These are phyloP conservation scores for Albizia julibrissin DNA, from an alignment of 306 rosid genomes.

Conservation along the genomic window DNA sequence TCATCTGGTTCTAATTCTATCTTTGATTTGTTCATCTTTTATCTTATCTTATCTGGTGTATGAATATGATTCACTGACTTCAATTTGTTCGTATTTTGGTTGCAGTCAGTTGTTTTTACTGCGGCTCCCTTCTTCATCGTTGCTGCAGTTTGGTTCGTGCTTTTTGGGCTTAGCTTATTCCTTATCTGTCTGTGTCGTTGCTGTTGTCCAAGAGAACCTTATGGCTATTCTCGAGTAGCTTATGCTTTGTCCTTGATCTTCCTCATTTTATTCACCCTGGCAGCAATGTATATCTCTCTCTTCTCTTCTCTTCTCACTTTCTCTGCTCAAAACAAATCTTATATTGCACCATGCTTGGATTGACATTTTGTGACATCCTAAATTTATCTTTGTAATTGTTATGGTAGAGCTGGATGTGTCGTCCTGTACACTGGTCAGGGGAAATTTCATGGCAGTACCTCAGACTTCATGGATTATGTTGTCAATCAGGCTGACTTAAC, in stretches of 20 bases:
- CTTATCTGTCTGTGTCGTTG: conserved; percentile 65
- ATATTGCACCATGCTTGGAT: not conserved
- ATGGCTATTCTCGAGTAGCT: conserved; percentile 49
- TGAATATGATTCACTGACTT: conserved; percentile 31
- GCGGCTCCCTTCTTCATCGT: conserved; percentile 74
- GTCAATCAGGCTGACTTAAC: conserved; percentile 47
- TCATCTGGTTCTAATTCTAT: not conserved
- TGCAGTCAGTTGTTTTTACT: conserved; percentile 83
- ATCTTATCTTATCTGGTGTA: not conserved
- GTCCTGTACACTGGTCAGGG: conserved; percentile 67
- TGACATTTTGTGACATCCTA: conserved; percentile 26
- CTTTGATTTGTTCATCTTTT: not conserved
- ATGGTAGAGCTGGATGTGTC: conserved; percentile 69
- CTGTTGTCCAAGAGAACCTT: conserved; percentile 58
- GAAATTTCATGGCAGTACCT: conserved; percentile 49
- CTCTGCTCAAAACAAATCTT: not conserved
- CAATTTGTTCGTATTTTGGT: conserved; percentile 28
- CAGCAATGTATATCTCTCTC: conserved; percentile 48
- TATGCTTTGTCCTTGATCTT: conserved; percentile 56
- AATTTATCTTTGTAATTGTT: conserved; percentile 22
- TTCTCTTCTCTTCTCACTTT: not conserved
- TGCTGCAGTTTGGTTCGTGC: conserved; percentile 78
- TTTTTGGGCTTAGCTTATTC: conserved; percentile 63
- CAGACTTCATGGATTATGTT: conserved; percentile 34
- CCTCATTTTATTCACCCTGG: conserved; percentile 51